phyloP scores from a whole-genome alignment of 805 yeast species.

The Yarrowia sp. region DNA sequence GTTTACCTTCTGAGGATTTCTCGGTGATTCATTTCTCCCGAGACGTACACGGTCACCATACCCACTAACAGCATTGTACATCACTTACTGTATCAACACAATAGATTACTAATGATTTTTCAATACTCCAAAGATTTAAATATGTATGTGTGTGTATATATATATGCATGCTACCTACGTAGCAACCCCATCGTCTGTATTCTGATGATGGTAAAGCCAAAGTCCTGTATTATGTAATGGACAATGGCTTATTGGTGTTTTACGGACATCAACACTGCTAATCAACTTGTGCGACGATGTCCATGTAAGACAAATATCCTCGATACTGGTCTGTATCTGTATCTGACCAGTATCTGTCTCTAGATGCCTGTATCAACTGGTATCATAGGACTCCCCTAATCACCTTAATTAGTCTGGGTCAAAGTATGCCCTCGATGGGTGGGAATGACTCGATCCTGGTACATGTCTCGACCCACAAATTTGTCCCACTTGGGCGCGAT shows the following conservation, averaged over 20 bases:
- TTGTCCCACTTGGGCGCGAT: constrained; percentile 63
- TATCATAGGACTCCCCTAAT: not conserved
- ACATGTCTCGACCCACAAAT: constrained; percentile 58
- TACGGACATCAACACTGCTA: no score
- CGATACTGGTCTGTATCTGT: no score
- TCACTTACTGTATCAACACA: no score
- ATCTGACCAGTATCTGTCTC: no score
- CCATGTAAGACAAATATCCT: no score
- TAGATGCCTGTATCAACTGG: no score
- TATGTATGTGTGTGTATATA: not conserved
- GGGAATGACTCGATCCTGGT: not conserved
- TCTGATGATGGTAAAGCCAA: not conserved
- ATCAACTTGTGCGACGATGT: no score
- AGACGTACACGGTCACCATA: no score
- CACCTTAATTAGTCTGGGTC: not conserved
- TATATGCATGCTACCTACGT: not conserved
- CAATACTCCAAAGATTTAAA: not conserved
- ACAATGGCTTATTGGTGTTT: not conserved
- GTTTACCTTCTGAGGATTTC: no score
- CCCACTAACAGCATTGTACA: no score
- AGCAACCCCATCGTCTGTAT: constrained; percentile 5
- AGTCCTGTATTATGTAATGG: not conserved
- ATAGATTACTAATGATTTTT: no score
- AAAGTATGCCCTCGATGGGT: not conserved
- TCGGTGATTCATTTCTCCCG: no score